Evolutionary conservation across 116 monocot species (phyloP).

Genomic region (Phalaenopsis hybrid): DNA sequence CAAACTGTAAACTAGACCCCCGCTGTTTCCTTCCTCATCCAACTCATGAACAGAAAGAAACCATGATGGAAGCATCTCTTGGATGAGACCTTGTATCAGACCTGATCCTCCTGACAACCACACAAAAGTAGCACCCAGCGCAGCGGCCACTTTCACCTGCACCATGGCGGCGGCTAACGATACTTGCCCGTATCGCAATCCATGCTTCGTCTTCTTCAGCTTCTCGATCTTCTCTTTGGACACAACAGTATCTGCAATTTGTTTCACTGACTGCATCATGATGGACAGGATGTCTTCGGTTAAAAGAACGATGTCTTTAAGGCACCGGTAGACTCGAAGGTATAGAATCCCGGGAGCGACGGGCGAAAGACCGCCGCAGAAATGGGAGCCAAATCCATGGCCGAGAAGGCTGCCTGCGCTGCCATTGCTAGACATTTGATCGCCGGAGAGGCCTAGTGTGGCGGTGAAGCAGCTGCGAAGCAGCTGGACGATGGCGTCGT

Average conservation of each 20-base stretch:
- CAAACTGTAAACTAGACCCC: constrained; percentile 36
- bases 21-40: constrained; percentile 26
- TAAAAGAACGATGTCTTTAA: constrained; percentile 53
- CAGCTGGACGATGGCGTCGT: constrained; percentile 68
- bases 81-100: constrained; percentile 62
- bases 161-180: constrained; percentile 55
- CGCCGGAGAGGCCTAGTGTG: constrained; percentile 37
- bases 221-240: constrained; percentile 35
- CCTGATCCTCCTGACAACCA: constrained; percentile 87
- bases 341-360: constrained; percentile 93
- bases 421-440: constrained; percentile 24
- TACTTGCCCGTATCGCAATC: constrained; percentile 41
- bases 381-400: constrained; percentile 81
- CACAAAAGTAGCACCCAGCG: constrained; percentile 71
- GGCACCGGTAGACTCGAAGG: constrained; percentile 57
- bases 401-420: constrained; percentile 87
- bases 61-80: constrained; percentile 86
- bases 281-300: constrained; percentile 75
- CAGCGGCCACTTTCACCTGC: constrained; percentile 53
- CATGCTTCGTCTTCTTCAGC: constrained; percentile 43
- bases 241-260: constrained; percentile 34
- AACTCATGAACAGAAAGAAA: constrained; percentile 50
- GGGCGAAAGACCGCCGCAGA: constrained; percentile 68
- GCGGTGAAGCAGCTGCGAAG: constrained; percentile 79
- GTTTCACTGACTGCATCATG: constrained; percentile 60